A percentile compares a stretch with the other conserved stretches of the same genome.
Conservation (phyloP, 257 asterid genomes). For the Nemophila menziesii region DNA sequence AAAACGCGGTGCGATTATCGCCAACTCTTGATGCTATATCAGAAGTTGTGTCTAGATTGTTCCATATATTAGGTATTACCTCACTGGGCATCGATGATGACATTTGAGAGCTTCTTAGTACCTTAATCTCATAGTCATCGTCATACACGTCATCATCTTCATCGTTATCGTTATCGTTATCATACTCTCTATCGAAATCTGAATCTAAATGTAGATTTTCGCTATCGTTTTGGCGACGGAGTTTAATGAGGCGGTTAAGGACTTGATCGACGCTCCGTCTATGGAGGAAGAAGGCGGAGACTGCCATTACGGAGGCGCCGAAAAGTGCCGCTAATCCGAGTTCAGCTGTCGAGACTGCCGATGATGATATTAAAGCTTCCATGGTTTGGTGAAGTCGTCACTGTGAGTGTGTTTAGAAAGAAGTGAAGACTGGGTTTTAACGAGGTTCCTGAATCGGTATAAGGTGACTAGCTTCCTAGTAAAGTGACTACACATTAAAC, state of each 20-base stretch:
- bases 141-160: conserved; percentile 18
- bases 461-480: too few species aligned
- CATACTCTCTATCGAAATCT: conserved; percentile 19
- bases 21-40: conserved; percentile 3
- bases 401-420: conserved; percentile 5
- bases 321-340: conserved; percentile 71
- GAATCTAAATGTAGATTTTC: neutral
- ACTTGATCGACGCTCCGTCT: conserved; percentile 85
- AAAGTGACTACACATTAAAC: too few species aligned
- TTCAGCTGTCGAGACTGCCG: conserved; percentile 34
- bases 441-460: conserved; percentile 6
- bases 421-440: conserved; percentile 12
- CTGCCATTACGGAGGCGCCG: conserved; percentile 89
- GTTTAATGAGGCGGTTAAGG: conserved; percentile 69
- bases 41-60: conserved; percentile 18
- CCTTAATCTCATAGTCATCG: conserved; percentile 16
- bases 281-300: conserved; percentile 83
- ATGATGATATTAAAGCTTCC: conserved; percentile 24
- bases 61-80: conserved; percentile 23
- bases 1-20: conserved; percentile 7
- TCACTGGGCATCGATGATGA: conserved; percentile 49
- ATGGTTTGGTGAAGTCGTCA: conserved; percentile 8
- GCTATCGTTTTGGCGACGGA: conserved; percentile 33
- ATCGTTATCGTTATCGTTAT: conserved; percentile 8
- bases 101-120: conserved; percentile 22